Conservation (phyloP, 805 yeast species). For the Wickerhamiella australiensis region DNA sequence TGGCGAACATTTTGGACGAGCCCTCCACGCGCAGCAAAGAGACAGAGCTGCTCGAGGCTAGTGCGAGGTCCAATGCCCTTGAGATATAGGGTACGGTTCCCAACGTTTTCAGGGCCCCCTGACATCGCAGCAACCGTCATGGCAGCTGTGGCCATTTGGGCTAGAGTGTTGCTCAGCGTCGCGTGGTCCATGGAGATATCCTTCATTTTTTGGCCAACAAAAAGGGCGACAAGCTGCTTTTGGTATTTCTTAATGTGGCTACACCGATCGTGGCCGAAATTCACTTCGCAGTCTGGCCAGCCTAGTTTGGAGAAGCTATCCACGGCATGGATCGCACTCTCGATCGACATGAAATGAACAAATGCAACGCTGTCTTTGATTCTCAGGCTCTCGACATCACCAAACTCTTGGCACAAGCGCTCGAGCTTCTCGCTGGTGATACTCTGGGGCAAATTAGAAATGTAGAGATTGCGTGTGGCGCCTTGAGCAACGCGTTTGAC, state of each 20-base stretch:
- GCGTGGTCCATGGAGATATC: slow-evolving; percentile 68
- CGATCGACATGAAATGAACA: slow-evolving; percentile 75
- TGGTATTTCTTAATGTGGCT: slow-evolving; percentile 91
- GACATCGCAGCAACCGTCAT: slow-evolving; percentile 94
- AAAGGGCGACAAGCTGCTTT: slow-evolving; percentile 94
- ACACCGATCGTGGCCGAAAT: slow-evolving; percentile 80
- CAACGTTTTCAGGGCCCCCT: slow-evolving; percentile 84
- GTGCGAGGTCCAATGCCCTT: slow-evolving; percentile 85
- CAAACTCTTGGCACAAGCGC: slow-evolving; percentile 58
- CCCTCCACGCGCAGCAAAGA: slow-evolving; percentile 83
- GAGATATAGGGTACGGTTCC: slow-evolving; percentile 84
- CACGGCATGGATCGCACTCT: slow-evolving; percentile 79
- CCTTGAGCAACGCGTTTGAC: slow-evolving; percentile 68
- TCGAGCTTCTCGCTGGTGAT: slow-evolving; percentile 54
- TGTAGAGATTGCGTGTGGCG: slow-evolving; percentile 87
- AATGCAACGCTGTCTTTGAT: slow-evolving; percentile 72
- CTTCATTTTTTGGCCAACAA: slow-evolving; percentile 81
- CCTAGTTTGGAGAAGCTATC: slow-evolving; percentile 45
- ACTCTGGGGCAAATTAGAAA: slow-evolving; percentile 64
- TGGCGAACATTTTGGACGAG: slow-evolving; percentile 72
- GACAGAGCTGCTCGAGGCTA: slow-evolving; percentile 85
- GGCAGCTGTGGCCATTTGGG: slow-evolving; percentile 92
- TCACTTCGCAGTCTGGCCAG: slow-evolving; percentile 36
- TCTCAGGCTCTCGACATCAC: slow-evolving; percentile 56
- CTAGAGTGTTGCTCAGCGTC: slow-evolving; percentile 41